Percentiles rank a stretch among this genome's conserved stretches.
phyloP scores from a whole-genome alignment of 257 asterid genomes.

The Penstemon newberryi region DNA sequence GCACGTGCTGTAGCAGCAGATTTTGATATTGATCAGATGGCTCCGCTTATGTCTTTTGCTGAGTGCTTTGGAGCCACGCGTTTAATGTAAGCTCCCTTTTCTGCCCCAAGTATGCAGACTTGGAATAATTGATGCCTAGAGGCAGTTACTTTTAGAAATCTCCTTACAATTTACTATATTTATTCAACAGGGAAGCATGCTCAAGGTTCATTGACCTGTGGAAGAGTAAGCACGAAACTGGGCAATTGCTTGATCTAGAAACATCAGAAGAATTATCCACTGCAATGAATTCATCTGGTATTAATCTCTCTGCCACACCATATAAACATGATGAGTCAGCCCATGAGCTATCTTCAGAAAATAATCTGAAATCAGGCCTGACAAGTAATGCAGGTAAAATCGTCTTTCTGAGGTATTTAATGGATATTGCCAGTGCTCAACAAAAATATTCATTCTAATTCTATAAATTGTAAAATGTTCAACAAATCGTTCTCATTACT shows the following conservation, averaged over 20 bases:
- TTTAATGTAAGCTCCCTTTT: conserved; percentile 53
- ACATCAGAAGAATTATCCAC: conserved; percentile 59
- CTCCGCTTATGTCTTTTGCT: conserved; percentile 72
- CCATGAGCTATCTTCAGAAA: conserved; percentile 45
- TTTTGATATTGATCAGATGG: conserved; percentile 72
- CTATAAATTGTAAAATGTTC: background rate
- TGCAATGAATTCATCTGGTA: conserved; percentile 60
- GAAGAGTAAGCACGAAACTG: conserved; percentile 89
- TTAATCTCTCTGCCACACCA: conserved; percentile 48
- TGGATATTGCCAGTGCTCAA: too few species aligned
- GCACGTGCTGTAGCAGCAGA: conserved; percentile 99
- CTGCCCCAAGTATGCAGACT: conserved; percentile 10
- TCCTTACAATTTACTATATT: conserved; percentile 18
- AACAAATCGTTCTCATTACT: too few species aligned
- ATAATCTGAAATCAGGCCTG: conserved; percentile 44
- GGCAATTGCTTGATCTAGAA: conserved; percentile 89
- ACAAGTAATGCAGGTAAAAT: conserved; percentile 49
- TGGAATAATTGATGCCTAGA: background rate
- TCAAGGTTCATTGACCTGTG: conserved; percentile 71
- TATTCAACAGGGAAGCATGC: conserved; percentile 82
- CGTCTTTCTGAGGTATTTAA: conserved; percentile 13
- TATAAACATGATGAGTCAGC: conserved; percentile 53
- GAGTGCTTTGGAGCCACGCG: conserved; percentile 91
- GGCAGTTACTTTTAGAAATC: conserved; percentile 4
- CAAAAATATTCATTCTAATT: background rate